Evolutionary conservation across 148 eudicot genomes (phyloP).

Genomic region (Persicaria tinctoria): DNA sequence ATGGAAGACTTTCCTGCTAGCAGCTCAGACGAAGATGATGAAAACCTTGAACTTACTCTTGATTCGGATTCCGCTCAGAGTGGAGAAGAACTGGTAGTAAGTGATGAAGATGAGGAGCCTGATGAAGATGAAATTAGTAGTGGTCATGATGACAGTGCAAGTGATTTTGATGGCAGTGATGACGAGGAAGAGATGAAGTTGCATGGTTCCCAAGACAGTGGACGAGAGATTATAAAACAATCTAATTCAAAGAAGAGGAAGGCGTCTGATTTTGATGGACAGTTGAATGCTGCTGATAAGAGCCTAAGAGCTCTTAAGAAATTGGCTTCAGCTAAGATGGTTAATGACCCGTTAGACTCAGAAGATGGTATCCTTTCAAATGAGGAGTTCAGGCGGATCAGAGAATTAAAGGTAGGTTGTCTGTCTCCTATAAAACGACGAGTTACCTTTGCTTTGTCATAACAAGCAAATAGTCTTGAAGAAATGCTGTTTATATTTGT

Average conservation of each 20-base stretch:
- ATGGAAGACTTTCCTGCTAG: slow-evolving; percentile 21
- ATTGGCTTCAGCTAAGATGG: slow-evolving; percentile 49
- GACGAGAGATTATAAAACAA: slow-evolving; percentile 8
- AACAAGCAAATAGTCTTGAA: background rate
- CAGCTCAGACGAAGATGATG: slow-evolving; percentile 20
- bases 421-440: slow-evolving; percentile 7
- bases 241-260: slow-evolving; percentile 51
- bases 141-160: slow-evolving; percentile 15
- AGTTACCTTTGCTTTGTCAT: background rate
- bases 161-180: slow-evolving; percentile 22
- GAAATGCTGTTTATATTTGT: background rate
- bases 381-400: slow-evolving; percentile 79
- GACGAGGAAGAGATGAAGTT: slow-evolving; percentile 23
- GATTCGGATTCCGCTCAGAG: slow-evolving; percentile 22
- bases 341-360: slow-evolving; percentile 19
- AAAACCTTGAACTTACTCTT: background rate
- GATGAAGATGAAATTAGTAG: slow-evolving; percentile 16
- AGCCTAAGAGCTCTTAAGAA: slow-evolving; percentile 87
- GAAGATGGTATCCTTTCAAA: slow-evolving; percentile 76
- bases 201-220: slow-evolving; percentile 22
- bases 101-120: slow-evolving; percentile 24
- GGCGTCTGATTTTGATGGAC: slow-evolving; percentile 62
- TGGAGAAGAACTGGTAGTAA: slow-evolving; percentile 19
- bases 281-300: slow-evolving; percentile 53
- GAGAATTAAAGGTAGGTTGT: slow-evolving; percentile 56